Base-by-base conservation (phyloP, 2,329 filamentous ascomycete species). In the Stachybotrys chlorohalonatus region DNA sequence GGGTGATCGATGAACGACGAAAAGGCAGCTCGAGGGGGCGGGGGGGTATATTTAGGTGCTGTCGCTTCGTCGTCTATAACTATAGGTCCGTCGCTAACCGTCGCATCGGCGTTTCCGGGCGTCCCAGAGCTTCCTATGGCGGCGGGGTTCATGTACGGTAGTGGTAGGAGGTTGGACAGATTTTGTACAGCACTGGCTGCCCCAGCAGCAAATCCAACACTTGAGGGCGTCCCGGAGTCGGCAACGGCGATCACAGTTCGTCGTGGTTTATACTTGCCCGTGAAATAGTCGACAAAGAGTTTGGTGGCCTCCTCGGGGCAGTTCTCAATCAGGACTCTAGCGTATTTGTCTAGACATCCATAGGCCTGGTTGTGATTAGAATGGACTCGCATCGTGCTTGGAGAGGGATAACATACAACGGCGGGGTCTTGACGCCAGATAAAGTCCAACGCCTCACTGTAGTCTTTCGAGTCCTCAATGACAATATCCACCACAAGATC, bases 1-100 rank as follows among this genome's bases (percentile, higher is more conserved):
- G 94, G 82, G 66, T 96, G 92, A 64, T 96, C 93, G 56, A 99
- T 92, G 64, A 99, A 99, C 0, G 90, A 93, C 1, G 94, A 96
- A 64, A 99, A 99, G 0, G 94, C 93, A 1, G 87, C 91, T 57
- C 93, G 79, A 6, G 94, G 93, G 55, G 87, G 87, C 0, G 94
- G 93, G 2, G 88, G 79, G 6, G 82, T 84, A 70, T 99, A 99
- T 59, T 82, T 79, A 5, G 75, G 74, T 5, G 71, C 63, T 32
- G 70, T 63, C 52, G 75, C 68, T 49, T 84, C 68, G 57, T 79
- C 63, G 59, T 81, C 66, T 61, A 83, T 57, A 8, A 79, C 65
- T 17, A 83, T 73, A 16, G 77, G 72, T 3, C 73, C 73, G 53
- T 86, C 81, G 55, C 75, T 78, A 31, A 71, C 46, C 1, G 80